phyloP scores from a whole-genome alignment of 768 basidiomycete genomes.

The Panaeolus cyanescens region DNA sequence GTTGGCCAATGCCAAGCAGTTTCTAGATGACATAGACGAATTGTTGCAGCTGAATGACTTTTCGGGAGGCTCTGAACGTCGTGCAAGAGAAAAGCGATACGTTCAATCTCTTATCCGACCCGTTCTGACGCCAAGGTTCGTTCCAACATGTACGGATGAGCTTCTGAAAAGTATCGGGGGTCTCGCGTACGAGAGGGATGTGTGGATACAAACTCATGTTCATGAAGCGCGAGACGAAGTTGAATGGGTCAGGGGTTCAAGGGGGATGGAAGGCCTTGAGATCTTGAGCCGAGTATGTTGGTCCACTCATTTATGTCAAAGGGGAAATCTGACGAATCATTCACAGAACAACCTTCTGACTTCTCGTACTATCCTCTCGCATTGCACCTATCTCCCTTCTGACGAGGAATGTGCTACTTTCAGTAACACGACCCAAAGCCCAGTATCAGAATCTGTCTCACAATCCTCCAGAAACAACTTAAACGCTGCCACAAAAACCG shows the following conservation, averaged over 20 bases:
- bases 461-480: background rate
- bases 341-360: conserved; percentile 62
- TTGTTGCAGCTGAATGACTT: conserved; percentile 42
- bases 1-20: conserved; percentile 52
- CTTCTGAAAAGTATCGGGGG: conserved; percentile 64
- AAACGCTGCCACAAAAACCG: background rate
- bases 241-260: conserved; percentile 63
- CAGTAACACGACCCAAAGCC: background rate
- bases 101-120: conserved; percentile 59
- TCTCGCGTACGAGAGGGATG: conserved; percentile 44
- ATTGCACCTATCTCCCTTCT: conserved; percentile 78
- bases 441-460: background rate
- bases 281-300: conserved; percentile 68
- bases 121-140: conserved; percentile 86
- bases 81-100: conserved; percentile 42
- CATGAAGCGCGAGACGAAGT: conserved; percentile 80
- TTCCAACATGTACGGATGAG: conserved; percentile 82
- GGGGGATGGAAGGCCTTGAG: conserved; percentile 69
- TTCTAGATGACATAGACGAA: conserved; percentile 25
- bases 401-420: conserved; percentile 29
- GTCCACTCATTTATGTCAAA: background rate
- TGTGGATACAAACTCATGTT: conserved; percentile 79
- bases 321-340: conserved; percentile 1
- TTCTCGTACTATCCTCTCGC: conserved; percentile 74
- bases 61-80: conserved; percentile 33